phyloP scores from a whole-genome alignment of 2,329 filamentous ascomycete genomes.

The Furcasterigmium sp. region DNA sequence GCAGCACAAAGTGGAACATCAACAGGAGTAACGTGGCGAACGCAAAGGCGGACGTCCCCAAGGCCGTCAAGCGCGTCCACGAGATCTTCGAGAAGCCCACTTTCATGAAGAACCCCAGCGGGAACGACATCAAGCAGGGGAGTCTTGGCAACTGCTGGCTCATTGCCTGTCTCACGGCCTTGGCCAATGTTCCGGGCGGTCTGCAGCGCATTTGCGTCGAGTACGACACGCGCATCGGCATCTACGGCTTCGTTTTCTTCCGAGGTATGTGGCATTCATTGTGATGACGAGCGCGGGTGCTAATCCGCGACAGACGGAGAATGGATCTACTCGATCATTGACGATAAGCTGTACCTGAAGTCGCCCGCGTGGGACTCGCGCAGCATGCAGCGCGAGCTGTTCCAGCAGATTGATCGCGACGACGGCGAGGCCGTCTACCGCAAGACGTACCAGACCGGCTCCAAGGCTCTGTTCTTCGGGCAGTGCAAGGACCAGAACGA shows the following conservation, averaged over 20 bases:
- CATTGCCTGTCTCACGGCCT: constrained; percentile 70
- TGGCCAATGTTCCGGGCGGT: constrained; percentile 66
- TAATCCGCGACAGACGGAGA: constrained; percentile 58
- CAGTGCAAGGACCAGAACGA: constrained; percentile 72
- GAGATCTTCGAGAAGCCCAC: constrained; percentile 71
- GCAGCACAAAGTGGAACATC: constrained; percentile 46
- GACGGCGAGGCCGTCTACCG: constrained; percentile 68
- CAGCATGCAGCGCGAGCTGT: constrained; percentile 66
- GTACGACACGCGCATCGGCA: constrained; percentile 67
- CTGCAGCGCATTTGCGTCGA: constrained; percentile 73
- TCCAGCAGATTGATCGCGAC: constrained; percentile 70
- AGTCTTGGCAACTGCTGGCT: constrained; percentile 79
- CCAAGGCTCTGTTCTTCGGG: constrained; percentile 72
- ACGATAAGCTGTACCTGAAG: constrained; percentile 83
- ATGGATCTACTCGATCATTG: constrained; percentile 88
- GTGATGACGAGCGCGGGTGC: too few relatives aligned
- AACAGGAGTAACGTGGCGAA: constrained; percentile 36
- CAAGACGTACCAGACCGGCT: constrained; percentile 68
- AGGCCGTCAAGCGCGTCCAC: constrained; percentile 69
- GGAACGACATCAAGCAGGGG: constrained; percentile 74
- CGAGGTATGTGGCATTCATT: constrained; percentile 51
- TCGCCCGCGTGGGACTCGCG: constrained; percentile 79
- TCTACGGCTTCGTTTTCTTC: constrained; percentile 87
- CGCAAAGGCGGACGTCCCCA: constrained; percentile 51
- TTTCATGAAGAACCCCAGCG: constrained; percentile 61